These are phyloP conservation scores for Cercophora samala DNA, from an alignment of 495 filamentous ascomycete species.

Conservation along the genomic window DNA sequence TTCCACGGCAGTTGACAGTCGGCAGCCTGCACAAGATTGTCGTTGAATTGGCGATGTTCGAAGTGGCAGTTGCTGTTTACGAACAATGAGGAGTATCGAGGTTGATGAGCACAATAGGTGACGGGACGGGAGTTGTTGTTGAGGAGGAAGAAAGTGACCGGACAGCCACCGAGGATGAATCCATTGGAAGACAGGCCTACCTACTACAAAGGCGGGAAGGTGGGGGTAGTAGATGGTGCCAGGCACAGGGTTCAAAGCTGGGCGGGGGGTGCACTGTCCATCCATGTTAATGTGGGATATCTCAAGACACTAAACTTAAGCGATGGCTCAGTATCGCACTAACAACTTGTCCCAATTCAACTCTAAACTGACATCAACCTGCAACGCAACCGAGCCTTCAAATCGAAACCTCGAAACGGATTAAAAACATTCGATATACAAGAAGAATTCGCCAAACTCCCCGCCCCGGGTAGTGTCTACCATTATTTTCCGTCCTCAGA, in stretches of 20 bases:
- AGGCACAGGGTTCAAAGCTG: no score
- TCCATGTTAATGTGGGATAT: no score
- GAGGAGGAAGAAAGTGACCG: no score
- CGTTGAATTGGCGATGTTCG: not conserved
- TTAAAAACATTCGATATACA: not conserved
- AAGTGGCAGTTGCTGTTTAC: not conserved
- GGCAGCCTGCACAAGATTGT: not conserved
- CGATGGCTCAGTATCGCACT: not conserved
- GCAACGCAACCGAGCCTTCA: not conserved
- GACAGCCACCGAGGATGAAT: no score
- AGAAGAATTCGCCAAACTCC: slow-evolving; percentile 4
- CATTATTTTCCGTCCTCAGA: not conserved
- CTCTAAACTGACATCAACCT: not conserved
- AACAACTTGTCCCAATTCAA: not conserved
- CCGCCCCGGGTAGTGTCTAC: not conserved
- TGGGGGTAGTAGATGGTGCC: no score
- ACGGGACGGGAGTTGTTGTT: no score
- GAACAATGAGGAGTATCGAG: not conserved
- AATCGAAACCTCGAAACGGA: not conserved
- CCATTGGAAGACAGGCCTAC: no score
- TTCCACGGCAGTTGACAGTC: not conserved
- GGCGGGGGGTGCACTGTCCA: no score
- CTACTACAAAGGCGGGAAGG: no score
- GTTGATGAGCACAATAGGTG: no score
- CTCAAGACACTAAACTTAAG: not conserved